Conservation (phyloP, 2,329 filamentous ascomycete genomes). For the Hymenotorrendiella dingleyae region DNA sequence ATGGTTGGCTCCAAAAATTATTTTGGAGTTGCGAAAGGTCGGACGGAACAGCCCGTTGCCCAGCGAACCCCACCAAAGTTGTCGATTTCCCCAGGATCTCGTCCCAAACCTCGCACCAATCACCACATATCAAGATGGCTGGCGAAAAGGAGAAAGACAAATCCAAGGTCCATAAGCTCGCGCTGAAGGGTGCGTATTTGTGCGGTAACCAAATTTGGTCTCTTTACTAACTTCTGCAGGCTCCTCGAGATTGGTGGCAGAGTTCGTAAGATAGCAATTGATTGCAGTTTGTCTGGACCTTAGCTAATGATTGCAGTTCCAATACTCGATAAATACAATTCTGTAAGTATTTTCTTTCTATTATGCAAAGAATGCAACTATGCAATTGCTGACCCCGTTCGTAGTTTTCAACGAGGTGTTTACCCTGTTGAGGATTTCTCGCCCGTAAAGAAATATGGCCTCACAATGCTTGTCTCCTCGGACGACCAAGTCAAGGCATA, state of each 20-base stretch:
- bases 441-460: slow-evolving; percentile 97
- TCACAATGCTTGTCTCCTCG: slow-evolving; percentile 76
- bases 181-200: slow-evolving; percentile 66
- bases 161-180: slow-evolving; percentile 91
- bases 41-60: too few relatives aligned
- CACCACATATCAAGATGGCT: slow-evolving; percentile 22
- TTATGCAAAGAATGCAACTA: too few relatives aligned
- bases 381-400: not conserved
- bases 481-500: slow-evolving; percentile 99
- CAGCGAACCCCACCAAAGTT: too few relatives aligned
- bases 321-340: slow-evolving; percentile 97
- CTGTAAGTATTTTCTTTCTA: slow-evolving; percentile 59
- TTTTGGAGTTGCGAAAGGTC: slow-evolving; percentile 8
- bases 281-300: not conserved
- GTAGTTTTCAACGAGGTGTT: slow-evolving; percentile 75
- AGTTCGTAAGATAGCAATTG: slow-evolving; percentile 65
- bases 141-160: slow-evolving; percentile 51
- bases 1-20: too few relatives aligned
- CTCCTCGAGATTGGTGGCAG: slow-evolving; percentile 80
- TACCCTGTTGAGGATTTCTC: slow-evolving; percentile 96
- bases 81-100: too few relatives aligned
- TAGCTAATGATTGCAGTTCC: slow-evolving; percentile 54
- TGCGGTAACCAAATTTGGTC: not conserved
- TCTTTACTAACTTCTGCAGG: slow-evolving; percentile 39
- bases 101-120: too few relatives aligned